Evolutionary conservation across 495 filamentous ascomycete species (phyloP), one percentile per base, ranked within the genome.

Genomic region (Immersiella caudata): DNA sequence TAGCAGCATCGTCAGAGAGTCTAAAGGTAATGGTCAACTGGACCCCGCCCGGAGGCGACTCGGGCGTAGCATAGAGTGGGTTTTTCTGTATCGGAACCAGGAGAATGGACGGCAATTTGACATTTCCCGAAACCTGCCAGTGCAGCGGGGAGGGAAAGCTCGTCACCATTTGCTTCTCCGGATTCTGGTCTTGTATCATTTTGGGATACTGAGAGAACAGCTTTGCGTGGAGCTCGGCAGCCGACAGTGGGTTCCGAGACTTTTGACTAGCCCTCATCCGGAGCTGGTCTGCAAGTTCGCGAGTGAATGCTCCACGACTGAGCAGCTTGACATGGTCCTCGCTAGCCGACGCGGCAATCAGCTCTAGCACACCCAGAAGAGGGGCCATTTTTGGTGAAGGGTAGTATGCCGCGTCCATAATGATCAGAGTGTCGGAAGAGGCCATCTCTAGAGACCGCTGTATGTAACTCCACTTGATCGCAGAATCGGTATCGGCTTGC

Each of bases 361-460:
- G 61, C 68, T 84, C 81, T 60, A 84, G 68, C 60, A 84, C 79
- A 21, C 82, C 82, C 56, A 74, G 71, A 49, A 75, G 74, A 16
- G 79, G 75, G 20, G 77, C 75, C 56, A 75, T 76, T 62, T 77
- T 78, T 8, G 79, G 77, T 24, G 80, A 77, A 0, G 82, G 81
- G 49, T 79, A 83, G 65, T 83, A 83, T 0, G 80, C 79, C 29
- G 80, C 74, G 72, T 84, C 82, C 80, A 84, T 80, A n/a, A 84
- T 68, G 69, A 84, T 76, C n/a, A 84, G 68, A 5, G 78, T 79
- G 57, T 84, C 81, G 14, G 80, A 75, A 7, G 73, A 73, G 1
- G 79, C 79, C 56, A 80, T 74, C 65, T 83, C 81, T 35, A 84
- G 71, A n/a, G 78, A 77, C 40, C 76, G 75, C 72, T 83, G 81